Evolutionary conservation across 1,139 yeast species (phyloP), one percentile per base, ranked within the genome.

Genomic region (Yamadazyma jaroonii): DNA sequence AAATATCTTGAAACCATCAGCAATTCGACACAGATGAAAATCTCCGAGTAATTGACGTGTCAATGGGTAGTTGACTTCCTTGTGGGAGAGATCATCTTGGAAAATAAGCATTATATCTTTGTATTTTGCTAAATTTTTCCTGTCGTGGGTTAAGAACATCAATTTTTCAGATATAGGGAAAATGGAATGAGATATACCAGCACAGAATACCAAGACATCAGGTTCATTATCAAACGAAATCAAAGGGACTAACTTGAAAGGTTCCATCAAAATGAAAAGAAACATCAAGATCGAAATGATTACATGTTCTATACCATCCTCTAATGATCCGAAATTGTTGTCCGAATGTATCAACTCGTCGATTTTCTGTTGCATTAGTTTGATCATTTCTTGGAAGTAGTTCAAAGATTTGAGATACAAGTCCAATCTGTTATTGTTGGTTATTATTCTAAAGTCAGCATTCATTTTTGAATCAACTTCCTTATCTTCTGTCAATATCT

Each of bases 241-340:
- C 30, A 64, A 41, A 1, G 67, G 64, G 13, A 60, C 38, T n/a
- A 60, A 37, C 14, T 46, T 43, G 37, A 54, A 56, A 2, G 69
- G 68, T 34, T 61, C 64, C 4, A 59, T 40, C 9, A 61, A 54
- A 9, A 62, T 37, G 38, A 53, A 62, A 8, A 62, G 48, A 39
- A 47, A 62, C 25, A 60, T 41, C 13, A 63, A 13, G 3, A 29
- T 20, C 11, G 32, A 21, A 8, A 10, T 21, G 3, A 22, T n/a
- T 20, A 29, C n/a, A 22, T 29, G 20, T 10, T 29, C 25, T 9
- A 21, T 10, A 21, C 35, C 20, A 14, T 22, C 34, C 20, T 31
- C 36, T 12, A 39, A 27, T 27, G 45, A 37, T 2, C 46, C 40
- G 6, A 46, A 40, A 11, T 46, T 36, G 32, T 54, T 52, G 40